Conservation (phyloP, 768 basidiomycete species). For the Boletus vinaceobasis region DNA sequence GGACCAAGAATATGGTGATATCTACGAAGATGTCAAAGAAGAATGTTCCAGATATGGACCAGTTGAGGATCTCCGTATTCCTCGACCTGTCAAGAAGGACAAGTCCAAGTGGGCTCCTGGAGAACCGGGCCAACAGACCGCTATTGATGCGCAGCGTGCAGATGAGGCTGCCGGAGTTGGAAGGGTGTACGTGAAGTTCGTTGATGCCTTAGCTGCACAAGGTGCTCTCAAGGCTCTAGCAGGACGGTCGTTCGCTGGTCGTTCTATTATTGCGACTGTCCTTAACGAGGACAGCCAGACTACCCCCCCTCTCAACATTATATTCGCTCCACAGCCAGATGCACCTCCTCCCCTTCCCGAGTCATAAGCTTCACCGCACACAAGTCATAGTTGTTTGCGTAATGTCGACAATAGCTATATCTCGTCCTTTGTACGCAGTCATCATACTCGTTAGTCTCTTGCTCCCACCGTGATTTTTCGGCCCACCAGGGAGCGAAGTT, state of each 20-base stretch:
- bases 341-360: slow-evolving; percentile 74
- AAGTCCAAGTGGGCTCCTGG: slow-evolving; percentile 73
- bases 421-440: slow-evolving; percentile 21
- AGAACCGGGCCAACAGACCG: slow-evolving; percentile 55
- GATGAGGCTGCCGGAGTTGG: slow-evolving; percentile 94
- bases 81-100: slow-evolving; percentile 83
- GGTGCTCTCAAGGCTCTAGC: slow-evolving; percentile 83
- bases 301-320: slow-evolving; percentile 75
- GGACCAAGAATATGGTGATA: slow-evolving; percentile 90
- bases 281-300: slow-evolving; percentile 82
- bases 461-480: not conserved
- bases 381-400: slow-evolving; percentile 5
- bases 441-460: slow-evolving; percentile 6
- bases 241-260: slow-evolving; percentile 81
- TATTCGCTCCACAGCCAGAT: slow-evolving; percentile 82
- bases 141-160: slow-evolving; percentile 62
- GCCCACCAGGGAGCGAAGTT: not conserved
- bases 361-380: slow-evolving; percentile 15
- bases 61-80: slow-evolving; percentile 85
- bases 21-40: slow-evolving; percentile 91
- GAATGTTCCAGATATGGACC: slow-evolving; percentile 79
- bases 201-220: slow-evolving; percentile 55
- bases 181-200: slow-evolving; percentile 91
- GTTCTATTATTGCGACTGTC: slow-evolving; percentile 84
- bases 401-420: slow-evolving; percentile 15